A percentile compares a stretch with the other conserved stretches of the same genome.
phyloP scores from a whole-genome alignment of 495 filamentous ascomycete genomes.

The Tuber calosporum region DNA sequence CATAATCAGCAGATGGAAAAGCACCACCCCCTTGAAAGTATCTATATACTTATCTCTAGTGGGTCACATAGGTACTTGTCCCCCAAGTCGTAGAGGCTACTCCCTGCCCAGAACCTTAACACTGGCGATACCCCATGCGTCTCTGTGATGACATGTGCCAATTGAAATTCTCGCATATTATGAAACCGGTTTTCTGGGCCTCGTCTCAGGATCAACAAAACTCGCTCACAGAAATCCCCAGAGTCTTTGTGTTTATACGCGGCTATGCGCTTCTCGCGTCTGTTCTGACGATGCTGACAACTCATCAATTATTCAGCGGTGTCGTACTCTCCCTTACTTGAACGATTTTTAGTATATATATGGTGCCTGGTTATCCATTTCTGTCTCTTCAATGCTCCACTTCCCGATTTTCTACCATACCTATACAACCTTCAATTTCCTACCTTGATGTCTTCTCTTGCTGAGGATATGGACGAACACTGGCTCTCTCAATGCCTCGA shows the following conservation, averaged over 20 bases:
- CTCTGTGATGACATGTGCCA: slow-evolving; percentile 2
- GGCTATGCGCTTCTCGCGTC: background rate
- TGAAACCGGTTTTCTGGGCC: background rate
- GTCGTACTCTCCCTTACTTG: background rate
- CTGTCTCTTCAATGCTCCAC: background rate
- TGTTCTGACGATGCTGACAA: background rate
- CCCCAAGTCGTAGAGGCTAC: background rate
- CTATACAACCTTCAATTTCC: background rate
- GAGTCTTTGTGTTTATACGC: background rate
- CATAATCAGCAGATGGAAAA: background rate
- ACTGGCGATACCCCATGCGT: background rate
- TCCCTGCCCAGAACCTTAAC: background rate
- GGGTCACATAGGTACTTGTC: background rate
- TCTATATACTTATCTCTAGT: background rate
- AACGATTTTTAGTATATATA: background rate
- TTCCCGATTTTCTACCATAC: background rate
- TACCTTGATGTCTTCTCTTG: background rate
- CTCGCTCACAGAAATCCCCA: background rate
- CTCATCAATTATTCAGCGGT: background rate
- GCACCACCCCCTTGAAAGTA: background rate
- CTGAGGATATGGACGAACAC: background rate
- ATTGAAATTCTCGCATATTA: background rate
- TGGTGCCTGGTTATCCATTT: background rate
- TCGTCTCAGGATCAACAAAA: background rate
- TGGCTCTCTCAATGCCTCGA: slow-evolving; percentile 16